A percentile compares a stretch with the other conserved stretches of the same genome.
Conservation (phyloP, 2,329 filamentous ascomycete species). For the Talaromyces sp. region DNA sequence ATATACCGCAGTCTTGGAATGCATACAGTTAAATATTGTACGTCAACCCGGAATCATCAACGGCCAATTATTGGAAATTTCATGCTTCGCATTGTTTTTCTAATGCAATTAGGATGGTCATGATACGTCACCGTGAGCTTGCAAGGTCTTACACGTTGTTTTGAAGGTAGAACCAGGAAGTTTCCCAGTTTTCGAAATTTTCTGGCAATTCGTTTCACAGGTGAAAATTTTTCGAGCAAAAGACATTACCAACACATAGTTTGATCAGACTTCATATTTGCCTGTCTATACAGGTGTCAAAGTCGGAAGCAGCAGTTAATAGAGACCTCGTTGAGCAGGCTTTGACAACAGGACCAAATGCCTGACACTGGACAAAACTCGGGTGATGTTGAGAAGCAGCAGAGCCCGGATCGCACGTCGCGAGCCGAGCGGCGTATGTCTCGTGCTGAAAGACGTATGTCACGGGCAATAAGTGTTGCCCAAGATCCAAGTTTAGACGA, state of each 20-base stretch:
- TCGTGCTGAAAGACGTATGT: constrained; percentile 23
- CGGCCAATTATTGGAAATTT: background rate
- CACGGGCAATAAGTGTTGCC: constrained; percentile 24
- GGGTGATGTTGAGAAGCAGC: constrained; percentile 8
- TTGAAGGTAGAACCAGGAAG: background rate
- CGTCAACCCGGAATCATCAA: background rate
- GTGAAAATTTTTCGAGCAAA: background rate
- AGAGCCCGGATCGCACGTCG: background rate
- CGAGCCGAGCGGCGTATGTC: constrained; percentile 26
- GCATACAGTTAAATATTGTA: background rate
- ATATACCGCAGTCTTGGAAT: background rate
- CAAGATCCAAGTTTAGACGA: constrained; percentile 47
- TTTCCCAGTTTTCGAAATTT: background rate
- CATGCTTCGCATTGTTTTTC: background rate
- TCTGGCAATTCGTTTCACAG: background rate
- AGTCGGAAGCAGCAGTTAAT: background rate
- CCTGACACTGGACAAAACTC: constrained; percentile 4
- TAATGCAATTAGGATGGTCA: background rate
- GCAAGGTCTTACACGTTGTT: background rate
- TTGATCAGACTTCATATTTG: background rate
- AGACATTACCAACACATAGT: background rate
- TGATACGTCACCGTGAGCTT: constrained; percentile 10
- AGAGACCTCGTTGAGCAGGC: background rate
- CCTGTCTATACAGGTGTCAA: background rate
- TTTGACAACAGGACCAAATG: background rate